Evolutionary conservation across 305 asterid species (phyloP).

Genomic region (Plantago lanceolata): DNA sequence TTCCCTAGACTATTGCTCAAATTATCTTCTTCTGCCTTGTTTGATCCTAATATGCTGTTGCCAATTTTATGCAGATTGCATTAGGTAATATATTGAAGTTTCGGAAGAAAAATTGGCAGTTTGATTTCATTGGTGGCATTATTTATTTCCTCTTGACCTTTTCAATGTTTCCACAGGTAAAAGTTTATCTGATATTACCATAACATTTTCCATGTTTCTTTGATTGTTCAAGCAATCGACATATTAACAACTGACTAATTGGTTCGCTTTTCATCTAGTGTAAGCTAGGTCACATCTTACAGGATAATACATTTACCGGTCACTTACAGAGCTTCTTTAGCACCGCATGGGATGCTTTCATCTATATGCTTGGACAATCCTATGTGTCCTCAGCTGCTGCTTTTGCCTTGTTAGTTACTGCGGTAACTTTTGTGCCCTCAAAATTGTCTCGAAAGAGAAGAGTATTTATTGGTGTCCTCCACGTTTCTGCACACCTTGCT

Average conservation of each 20-base stretch:
- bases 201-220: slow-evolving; percentile 73
- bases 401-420: slow-evolving; percentile 55
- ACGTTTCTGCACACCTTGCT: slow-evolving; percentile 83
- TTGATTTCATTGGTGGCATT: slow-evolving; percentile 92
- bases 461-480: slow-evolving; percentile 71
- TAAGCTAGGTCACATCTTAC: slow-evolving; percentile 86
- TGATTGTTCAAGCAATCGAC: not conserved
- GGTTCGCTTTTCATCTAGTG: slow-evolving; percentile 54
- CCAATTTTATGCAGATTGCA: slow-evolving; percentile 73
- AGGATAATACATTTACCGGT: slow-evolving; percentile 76
- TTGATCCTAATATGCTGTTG: not conserved
- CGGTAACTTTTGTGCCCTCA: slow-evolving; percentile 79
- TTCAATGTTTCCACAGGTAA: slow-evolving; percentile 99
- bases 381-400: slow-evolving; percentile 77
- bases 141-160: slow-evolving; percentile 82
- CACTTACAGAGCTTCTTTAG: slow-evolving; percentile 74
- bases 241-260: slow-evolving; percentile 24
- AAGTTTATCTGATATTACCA: not conserved
- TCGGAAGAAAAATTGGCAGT: slow-evolving; percentile 99
- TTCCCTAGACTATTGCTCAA: too few species aligned
- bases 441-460: slow-evolving; percentile 75
- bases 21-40: slow-evolving; percentile 14
- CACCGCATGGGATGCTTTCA: slow-evolving; percentile 78
- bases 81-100: slow-evolving; percentile 95
- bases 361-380: slow-evolving; percentile 68